phyloP scores from a whole-genome alignment of 2,329 filamentous ascomycete species.

The Aspergillus pseudonomiae region DNA sequence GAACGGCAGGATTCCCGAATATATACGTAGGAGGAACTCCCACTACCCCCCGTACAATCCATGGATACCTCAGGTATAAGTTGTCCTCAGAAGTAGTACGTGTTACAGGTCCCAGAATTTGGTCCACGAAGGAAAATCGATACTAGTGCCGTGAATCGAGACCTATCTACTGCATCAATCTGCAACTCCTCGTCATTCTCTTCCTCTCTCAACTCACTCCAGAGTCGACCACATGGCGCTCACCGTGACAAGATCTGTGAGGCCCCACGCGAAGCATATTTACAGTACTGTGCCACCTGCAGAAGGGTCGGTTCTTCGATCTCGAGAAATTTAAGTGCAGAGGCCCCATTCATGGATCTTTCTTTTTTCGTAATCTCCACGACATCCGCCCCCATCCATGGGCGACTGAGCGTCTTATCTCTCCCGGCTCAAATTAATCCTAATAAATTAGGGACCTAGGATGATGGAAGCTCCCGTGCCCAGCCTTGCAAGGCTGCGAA shows the following conservation, averaged over 20 bases:
- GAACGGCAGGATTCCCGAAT: neutral
- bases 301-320: neutral
- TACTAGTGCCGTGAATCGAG: neutral
- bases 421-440: too few species aligned
- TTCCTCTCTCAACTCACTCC: neutral
- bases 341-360: neutral
- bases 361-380: neutral
- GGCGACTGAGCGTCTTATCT: neutral
- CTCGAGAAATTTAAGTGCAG: neutral
- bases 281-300: neutral
- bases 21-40: neutral
- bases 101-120: neutral
- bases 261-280: neutral
- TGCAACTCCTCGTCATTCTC: neutral
- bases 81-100: neutral
- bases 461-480: slow-evolving; percentile 9
- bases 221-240: neutral
- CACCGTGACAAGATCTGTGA: neutral
- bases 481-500: slow-evolving; percentile 29
- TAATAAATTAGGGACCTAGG: too few species aligned
- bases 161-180: neutral
- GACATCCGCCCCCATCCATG: neutral
- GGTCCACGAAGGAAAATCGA: neutral
- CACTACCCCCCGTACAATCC: neutral
- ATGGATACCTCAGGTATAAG: neutral